These are phyloP conservation scores for Acacia acuminata DNA, from an alignment of 306 rosid species.

Conservation along the genomic window DNA sequence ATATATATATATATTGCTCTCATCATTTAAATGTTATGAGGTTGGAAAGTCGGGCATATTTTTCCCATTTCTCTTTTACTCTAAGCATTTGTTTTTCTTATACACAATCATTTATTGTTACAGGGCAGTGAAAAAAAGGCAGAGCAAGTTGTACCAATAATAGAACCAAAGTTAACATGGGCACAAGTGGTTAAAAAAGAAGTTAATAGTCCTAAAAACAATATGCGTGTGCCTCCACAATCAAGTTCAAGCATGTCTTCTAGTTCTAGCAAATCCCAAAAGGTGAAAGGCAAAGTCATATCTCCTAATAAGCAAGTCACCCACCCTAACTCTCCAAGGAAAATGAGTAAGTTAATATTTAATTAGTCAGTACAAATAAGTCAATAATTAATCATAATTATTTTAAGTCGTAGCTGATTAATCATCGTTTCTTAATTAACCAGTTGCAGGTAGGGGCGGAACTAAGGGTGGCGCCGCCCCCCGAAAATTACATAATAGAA, in stretches of 20 bases:
- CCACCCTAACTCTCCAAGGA: background rate
- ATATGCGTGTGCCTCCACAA: background rate
- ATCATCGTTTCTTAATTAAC: background rate
- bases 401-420: too few species aligned
- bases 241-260: background rate
- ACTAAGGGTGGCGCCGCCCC: too few species aligned
- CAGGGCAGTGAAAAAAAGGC: background rate
- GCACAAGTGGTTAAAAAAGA: conserved; percentile 11
- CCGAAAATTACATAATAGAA: too few species aligned
- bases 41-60: too few species aligned
- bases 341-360: background rate
- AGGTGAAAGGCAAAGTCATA: background rate
- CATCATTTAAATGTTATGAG: background rate
- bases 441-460: too few species aligned
- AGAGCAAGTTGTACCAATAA: background rate
- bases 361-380: background rate
- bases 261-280: background rate
- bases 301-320: background rate
- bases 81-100: background rate
- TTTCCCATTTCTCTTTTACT: background rate
- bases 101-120: background rate
- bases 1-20: too few species aligned
- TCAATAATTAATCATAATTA: too few species aligned
- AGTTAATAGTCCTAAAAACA: background rate
- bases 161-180: background rate